Base-by-base conservation (phyloP, 257 asterid species). In the Plantago ovata region DNA sequence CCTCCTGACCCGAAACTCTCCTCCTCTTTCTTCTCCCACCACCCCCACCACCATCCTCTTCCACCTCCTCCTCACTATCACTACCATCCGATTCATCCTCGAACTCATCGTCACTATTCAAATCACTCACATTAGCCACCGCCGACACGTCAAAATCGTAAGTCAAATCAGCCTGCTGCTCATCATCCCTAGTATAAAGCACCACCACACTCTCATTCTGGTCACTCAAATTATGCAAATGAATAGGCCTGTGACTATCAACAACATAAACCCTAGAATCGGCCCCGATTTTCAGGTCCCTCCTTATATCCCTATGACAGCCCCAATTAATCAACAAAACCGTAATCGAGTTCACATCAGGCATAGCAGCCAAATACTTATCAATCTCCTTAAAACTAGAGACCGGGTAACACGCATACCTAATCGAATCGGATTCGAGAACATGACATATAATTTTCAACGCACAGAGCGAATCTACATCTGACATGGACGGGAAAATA, bases 231-330 rank as follows among this genome's bases (percentile, higher is more conserved):
- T 93, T 93, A 68, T 89, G 99, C 73, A 93, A 79, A 71, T 93
- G 99, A 59, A 93, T 89, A 0, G 99, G 97, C 78, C 96, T 81
- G 68, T 93, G 99, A 77, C 96, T 93, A 74, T 93, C 97, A 38
- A 89, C 97, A 2, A 86, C 95, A 59, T 79, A 89, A 70, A 93
- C 94, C 58, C 79, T 77, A 0, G 99, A 84, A 1, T 72, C 69
- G 0, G 87, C 81, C 7, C 92, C 92, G 3, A 93, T 66, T 3
- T 73, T 63, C 21, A 93, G 76, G 51, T 73, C 84, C 70, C 69
- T 80, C 64, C 81, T 73, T 6, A 93, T 81, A 89, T 93, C 97
- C 78, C 96, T 84, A 71, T 86, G 95, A 73, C 96, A 84, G 13
- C 99, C 99, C 99, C 99, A 93, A 68, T 93, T 93, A 39, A 89